A percentile compares a stretch with the other conserved stretches of the same genome.
Conservation (phyloP, 116 monocot genomes). For the Cymodocea nodosa region DNA sequence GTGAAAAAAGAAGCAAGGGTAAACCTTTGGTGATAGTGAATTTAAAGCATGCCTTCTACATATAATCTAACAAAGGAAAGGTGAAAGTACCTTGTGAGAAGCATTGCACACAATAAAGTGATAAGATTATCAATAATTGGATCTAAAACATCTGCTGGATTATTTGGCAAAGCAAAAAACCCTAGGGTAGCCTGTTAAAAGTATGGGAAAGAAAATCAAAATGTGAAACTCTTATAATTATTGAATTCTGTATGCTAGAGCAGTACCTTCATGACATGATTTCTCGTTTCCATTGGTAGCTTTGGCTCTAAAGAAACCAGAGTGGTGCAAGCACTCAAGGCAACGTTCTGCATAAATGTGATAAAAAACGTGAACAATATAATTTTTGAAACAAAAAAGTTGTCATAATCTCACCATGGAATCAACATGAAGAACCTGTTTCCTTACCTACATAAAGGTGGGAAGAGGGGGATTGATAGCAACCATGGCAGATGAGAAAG, state of each 20-base stretch:
- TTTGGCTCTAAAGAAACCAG: conserved; percentile 87
- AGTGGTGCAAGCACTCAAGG: conserved; percentile 85
- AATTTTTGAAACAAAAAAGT: neutral
- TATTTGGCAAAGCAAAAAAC: conserved; percentile 71
- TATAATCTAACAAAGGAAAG: neutral
- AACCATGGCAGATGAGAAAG: too few species aligned
- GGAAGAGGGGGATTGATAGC: too few species aligned
- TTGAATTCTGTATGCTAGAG: neutral
- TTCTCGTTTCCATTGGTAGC: conserved; percentile 83
- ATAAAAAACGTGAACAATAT: neutral
- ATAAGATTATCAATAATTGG: conserved; percentile 79
- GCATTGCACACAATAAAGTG: conserved; percentile 81
- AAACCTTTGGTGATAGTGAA: too few species aligned
- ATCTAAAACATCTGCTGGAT: conserved; percentile 64
- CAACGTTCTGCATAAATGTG: conserved; percentile 59
- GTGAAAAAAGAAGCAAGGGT: too few species aligned
- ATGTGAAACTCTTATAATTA: neutral
- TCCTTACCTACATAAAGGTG: too few species aligned
- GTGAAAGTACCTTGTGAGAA: conserved; percentile 62
- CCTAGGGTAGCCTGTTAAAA: conserved; percentile 73
- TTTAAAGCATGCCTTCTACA: too few species aligned
- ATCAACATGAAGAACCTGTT: too few species aligned
- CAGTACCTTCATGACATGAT: conserved; percentile 84
- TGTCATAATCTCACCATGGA: too few species aligned
- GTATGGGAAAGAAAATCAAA: neutral